Base-by-base conservation (phyloP, 108 stramenopile genomes). In the Chaetoceros tenuissimus region DNA sequence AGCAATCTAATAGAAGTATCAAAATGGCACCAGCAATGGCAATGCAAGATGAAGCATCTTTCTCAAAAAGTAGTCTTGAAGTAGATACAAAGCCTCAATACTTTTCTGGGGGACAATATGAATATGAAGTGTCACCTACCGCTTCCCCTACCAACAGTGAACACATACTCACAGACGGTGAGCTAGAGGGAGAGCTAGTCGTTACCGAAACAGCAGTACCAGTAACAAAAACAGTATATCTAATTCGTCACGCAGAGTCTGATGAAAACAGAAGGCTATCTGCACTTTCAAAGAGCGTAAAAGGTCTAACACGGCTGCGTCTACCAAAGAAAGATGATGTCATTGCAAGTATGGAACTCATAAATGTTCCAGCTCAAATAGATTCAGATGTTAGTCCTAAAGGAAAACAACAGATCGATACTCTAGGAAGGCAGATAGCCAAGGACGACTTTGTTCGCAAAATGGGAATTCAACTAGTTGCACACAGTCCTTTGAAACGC, bases 241-340 rank as follows among this genome's bases (percentile, higher is more conserved):
- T 87, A 21, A 75, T 87, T 53, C 86, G 86, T 2, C 86, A 87
- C 62, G 86, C 86, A 24, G 81, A 87, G 67, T 77, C 74, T 19
- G 72, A 80, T 55, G 86, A 87, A 71, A 87, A 87, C 63, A 63
- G 74, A 29, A 56, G 80, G 28, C 40, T 76, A 0, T 63, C 62
- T 1, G 57, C 65, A 23, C 43, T 83, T 1, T 57, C 55, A 20
- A 57, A 51, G 13, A 55, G 28, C 28, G 66, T 80, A 25, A 56
- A 55, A 21, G 52, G 48, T 3, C 46, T 80, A 24, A 53, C 62
- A 8, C 64, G 50, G 8, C 66, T 73, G 23, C 47, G 71, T 43
- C 10, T 84, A 18, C 83, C 83, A 31, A 62, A 56, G 8, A 28
- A 49, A 1, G 10, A 51, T 13, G 75, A 80, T 46, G 46, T 80